Base-by-base conservation (phyloP, 805 yeast species). In the Saturnispora silvae region DNA sequence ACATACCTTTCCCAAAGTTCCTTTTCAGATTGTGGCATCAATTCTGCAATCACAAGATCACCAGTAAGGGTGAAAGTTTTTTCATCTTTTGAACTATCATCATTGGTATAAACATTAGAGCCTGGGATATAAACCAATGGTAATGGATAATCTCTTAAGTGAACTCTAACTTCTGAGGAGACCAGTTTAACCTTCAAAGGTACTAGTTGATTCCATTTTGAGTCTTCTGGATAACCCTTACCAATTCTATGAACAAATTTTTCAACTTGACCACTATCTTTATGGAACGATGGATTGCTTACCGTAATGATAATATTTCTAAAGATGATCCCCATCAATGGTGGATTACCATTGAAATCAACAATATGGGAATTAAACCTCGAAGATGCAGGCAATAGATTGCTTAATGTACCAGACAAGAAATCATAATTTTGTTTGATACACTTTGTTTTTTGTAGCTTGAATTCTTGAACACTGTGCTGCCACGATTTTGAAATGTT, bases 101-200 rank as follows among this genome's bases (percentile, higher is more conserved):
- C n/a, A n/a, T n/a, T n/a, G n/a, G n/a, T n/a, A 16, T 26, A 33
- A 9, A 40, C 8, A 18, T 35, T 34, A 4, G 49, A 41, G 13
- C 37, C 38, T 3, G 95, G 95, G 43, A 87, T 72, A 45, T 76
- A 75, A 7, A 83, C 54, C 34, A 87, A 59, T 0, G 97, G 96
- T 13, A 89, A 50, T 0, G 96, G 96, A 51, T 81, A 85, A 50
- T 87, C 97, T 38, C 92, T 63, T 42, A 87, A 47, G 52, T 82
- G 89, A 48, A 76, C 67, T 41, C 92, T 60, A 10, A 77, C 52
- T 48, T 84, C 94, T 3, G 61, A 59, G 27, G 82, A 61, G 13
- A 60, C 64, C 35, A 82, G 60, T 38, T 77, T 72, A 11, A 81
- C 30, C 53, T 62, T 61, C 38, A 76, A 48, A 0, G 96, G 96